A percentile compares a stretch with the other conserved stretches of the same genome.
phyloP scores from a whole-genome alignment of 495 filamentous ascomycete species.

The Penicillium malachiteum region DNA sequence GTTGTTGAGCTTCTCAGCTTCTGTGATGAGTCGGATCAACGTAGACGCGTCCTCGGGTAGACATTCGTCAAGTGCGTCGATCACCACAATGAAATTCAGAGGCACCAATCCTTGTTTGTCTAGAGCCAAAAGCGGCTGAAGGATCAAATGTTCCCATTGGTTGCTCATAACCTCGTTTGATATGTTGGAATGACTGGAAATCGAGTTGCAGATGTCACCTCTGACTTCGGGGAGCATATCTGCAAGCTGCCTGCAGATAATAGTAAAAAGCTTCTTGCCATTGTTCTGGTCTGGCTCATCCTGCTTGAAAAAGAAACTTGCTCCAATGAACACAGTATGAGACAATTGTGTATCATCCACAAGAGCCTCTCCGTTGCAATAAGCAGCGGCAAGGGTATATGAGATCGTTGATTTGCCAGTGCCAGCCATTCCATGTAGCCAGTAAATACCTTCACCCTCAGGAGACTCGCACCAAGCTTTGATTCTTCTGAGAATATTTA shows the following conservation, averaged over 20 bases:
- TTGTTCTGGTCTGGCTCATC: background rate
- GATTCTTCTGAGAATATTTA: too few species aligned
- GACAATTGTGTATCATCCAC: background rate
- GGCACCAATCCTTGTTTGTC: background rate
- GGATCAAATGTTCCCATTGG: background rate
- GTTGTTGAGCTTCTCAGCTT: background rate
- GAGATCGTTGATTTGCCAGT: conserved; percentile 6
- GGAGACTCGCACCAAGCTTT: too few species aligned
- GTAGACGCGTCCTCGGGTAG: background rate
- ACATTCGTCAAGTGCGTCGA: background rate
- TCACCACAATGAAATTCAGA: background rate
- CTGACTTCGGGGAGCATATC: too few species aligned
- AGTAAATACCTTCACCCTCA: too few species aligned
- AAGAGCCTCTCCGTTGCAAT: background rate
- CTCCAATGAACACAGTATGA: background rate
- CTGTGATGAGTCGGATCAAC: background rate
- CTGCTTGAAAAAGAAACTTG: conserved; percentile 4
- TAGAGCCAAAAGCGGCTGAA: background rate
- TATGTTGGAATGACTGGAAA: too few species aligned
- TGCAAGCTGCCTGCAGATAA: too few species aligned
- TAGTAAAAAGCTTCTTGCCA: too few species aligned
- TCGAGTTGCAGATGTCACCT: too few species aligned
- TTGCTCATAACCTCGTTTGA: conserved; percentile 3
- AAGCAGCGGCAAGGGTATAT: background rate
- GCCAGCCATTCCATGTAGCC: conserved; percentile 5